Evolutionary conservation across 805 yeast species (phyloP), one percentile per base, ranked within the genome.

Genomic region (Teunomyces tritomae): DNA sequence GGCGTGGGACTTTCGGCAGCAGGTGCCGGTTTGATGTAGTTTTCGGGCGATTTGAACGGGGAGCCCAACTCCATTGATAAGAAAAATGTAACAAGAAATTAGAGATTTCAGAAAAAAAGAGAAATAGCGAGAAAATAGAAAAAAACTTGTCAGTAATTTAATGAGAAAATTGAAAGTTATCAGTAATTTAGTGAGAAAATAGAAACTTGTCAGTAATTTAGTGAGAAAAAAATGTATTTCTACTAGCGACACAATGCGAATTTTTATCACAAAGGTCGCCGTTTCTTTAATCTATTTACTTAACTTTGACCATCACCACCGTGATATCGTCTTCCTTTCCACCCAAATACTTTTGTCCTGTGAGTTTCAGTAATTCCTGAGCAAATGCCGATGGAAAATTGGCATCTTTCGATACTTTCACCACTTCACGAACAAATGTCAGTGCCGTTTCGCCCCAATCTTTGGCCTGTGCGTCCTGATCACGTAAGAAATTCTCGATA

Each of bases 311-410:
- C 58, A 88, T 76, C 1, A 91, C 85, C 13, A 86, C 80, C 1
- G 98, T 89, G 33, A 94, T 86, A 66, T 92, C 99, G 68, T 92
- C 99, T 40, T 90, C 95, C 69, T 92, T 92, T 10, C 99, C 99
- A 29, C 99, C 98, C 49, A 82, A 73, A 60, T 87, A 87, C 37
- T 75, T 71, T 58, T 83, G 85, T 3, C 86, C 86, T 1, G 89
- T 80, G 44, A 85, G 62, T 54, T 80, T 73, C 8, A 84, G 74
- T 47, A 87, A 72, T 59, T 85, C 88, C 65, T 85, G 90, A 6
- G 96, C 86, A 67, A 92, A 92, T 0, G 92, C 95, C 51, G 95
- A 84, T 14, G 91, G 89, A 61, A 78, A 87, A 48, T 79, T 71
- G 10, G 85, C 79, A 64, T 92, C 92, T 52, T 80, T 75, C 49